Conservation (phyloP, 192 early-diverging fungal genomes). For the Coemansia sp. region DNA sequence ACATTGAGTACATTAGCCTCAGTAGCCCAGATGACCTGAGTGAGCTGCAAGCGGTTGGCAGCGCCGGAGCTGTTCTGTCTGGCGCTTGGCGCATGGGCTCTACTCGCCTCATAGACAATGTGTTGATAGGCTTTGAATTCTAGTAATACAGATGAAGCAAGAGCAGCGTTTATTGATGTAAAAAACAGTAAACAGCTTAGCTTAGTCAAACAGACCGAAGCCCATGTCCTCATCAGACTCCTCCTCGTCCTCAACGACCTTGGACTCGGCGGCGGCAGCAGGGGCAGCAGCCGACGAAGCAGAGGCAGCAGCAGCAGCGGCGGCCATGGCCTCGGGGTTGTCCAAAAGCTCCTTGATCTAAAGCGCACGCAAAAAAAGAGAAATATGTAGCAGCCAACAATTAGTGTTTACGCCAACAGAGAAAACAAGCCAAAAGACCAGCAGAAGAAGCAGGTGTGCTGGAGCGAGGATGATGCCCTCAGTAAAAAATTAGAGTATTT, state of each 20-base stretch:
- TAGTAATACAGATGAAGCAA: slow-evolving; percentile 1
- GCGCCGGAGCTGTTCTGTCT: slow-evolving; percentile 72
- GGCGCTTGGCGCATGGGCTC: slow-evolving; percentile 83
- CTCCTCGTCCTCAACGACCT: slow-evolving; percentile 76
- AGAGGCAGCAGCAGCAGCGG: slow-evolving; percentile 73
- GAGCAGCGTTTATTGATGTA: not conserved
- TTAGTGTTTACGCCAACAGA: not conserved
- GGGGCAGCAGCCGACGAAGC: slow-evolving; percentile 61
- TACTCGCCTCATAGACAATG: slow-evolving; percentile 93
- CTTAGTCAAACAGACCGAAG: slow-evolving; percentile 87
- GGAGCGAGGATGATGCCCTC: slow-evolving; percentile 44
- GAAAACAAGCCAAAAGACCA: not conserved
- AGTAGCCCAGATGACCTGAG: slow-evolving; percentile 66
- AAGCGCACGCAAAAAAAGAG: not conserved
- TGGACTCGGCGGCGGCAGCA: slow-evolving; percentile 57
- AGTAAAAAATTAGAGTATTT: slow-evolving; percentile 76
- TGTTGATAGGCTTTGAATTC: slow-evolving; percentile 65
- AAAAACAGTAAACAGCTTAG: slow-evolving; percentile 31
- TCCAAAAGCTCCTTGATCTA: slow-evolving; percentile 93
- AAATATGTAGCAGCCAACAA: not conserved
- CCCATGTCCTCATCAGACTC: slow-evolving; percentile 90
- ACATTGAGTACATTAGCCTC: slow-evolving; percentile 85
- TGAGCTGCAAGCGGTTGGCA: slow-evolving; percentile 56
- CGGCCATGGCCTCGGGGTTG: slow-evolving; percentile 86
- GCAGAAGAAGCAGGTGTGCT: slow-evolving; percentile 6